A percentile compares a stretch with the other conserved stretches of the same genome.
Evolutionary conservation across 495 filamentous ascomycete genomes (phyloP).

Genomic region (Penicillium steckii): DNA sequence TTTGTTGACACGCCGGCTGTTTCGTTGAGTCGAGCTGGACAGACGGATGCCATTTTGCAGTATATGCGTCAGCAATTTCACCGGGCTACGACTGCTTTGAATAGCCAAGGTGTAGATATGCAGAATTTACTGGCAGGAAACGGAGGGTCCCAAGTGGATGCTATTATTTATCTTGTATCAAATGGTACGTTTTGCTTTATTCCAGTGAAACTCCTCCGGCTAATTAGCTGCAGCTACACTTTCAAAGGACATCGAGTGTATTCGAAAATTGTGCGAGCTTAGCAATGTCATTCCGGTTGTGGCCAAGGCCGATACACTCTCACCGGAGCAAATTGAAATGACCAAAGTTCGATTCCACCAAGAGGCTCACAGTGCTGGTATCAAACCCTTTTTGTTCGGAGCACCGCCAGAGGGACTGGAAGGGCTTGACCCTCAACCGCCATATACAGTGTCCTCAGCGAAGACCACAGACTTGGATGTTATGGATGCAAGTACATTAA

Average conservation of each 20-base stretch:
- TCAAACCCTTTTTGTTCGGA: conserved; percentile 71
- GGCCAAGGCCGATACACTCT: conserved; percentile 71
- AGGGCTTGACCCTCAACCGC: conserved; percentile 32
- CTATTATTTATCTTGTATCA: conserved; percentile 77
- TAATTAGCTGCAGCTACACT: conserved; percentile 56
- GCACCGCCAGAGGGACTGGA: conserved; percentile 27
- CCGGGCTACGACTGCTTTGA: conserved; percentile 58
- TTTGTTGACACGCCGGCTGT: conserved; percentile 92
- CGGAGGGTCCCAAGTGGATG: conserved; percentile 87
- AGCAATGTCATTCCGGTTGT: conserved; percentile 89
- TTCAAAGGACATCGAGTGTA: conserved; percentile 71
- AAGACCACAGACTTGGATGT: conserved; percentile 74
- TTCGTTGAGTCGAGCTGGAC: conserved; percentile 61
- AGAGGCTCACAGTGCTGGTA: conserved; percentile 58
- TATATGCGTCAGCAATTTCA: conserved; percentile 76
- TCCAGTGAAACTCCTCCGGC: not conserved
- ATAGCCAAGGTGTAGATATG: conserved; percentile 68
- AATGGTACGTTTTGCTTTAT: conserved; percentile 49
- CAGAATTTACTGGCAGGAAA: conserved; percentile 78
- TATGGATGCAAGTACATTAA: conserved; percentile 94
- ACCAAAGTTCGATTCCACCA: conserved; percentile 56
- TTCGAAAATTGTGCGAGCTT: conserved; percentile 68
- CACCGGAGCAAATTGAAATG: conserved; percentile 53
- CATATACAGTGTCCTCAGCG: conserved; percentile 82
- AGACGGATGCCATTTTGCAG: conserved; percentile 65